Percentiles rank a stretch among this genome's conserved stretches.
Evolutionary conservation across 1,284 basidiomycete genomes (phyloP).

Genomic region (Fomitopsis palustris): DNA sequence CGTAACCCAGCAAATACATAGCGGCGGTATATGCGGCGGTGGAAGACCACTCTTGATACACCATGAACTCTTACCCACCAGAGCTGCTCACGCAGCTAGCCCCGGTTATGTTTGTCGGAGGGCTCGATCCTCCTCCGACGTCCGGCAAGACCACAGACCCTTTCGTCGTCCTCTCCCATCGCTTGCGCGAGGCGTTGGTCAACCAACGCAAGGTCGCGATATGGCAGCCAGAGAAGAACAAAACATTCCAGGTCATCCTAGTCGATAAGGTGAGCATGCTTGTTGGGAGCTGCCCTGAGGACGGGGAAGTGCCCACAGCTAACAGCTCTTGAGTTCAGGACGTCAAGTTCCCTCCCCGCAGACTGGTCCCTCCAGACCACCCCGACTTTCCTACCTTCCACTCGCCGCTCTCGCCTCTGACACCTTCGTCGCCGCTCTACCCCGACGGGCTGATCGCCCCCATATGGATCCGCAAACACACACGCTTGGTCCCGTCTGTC

Average conservation of each 20-base stretch:
- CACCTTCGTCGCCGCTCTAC: constrained; percentile 82
- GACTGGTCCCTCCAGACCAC: constrained; percentile 58
- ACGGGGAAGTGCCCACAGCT: neutral
- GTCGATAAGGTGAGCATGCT: constrained; percentile 65
- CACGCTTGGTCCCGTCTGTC: constrained; percentile 85
- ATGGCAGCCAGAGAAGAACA: constrained; percentile 63
- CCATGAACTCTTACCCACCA: constrained; percentile 87
- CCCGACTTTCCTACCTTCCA: constrained; percentile 54
- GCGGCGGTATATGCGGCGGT: too few relatives aligned
- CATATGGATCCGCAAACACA: constrained; percentile 96
- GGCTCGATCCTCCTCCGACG: constrained; percentile 48
- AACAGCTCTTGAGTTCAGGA: constrained; percentile 33
- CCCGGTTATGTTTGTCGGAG: constrained; percentile 92
- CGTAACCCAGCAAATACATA: too few relatives aligned
- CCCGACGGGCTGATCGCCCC: constrained; percentile 96
- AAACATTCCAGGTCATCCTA: constrained; percentile 76
- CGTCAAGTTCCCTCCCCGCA: constrained; percentile 84
- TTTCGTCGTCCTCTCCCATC: constrained; percentile 48
- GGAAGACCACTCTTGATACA: too few relatives aligned
- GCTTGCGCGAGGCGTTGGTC: constrained; percentile 63
- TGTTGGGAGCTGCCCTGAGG: neutral
- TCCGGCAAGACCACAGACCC: constrained; percentile 42
- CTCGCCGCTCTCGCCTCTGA: constrained; percentile 89
- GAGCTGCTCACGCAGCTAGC: constrained; percentile 82
- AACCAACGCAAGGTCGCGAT: constrained; percentile 57